Evolutionary conservation across 2,329 filamentous ascomycete genomes (phyloP).

Genomic region (Amauroascus niger): DNA sequence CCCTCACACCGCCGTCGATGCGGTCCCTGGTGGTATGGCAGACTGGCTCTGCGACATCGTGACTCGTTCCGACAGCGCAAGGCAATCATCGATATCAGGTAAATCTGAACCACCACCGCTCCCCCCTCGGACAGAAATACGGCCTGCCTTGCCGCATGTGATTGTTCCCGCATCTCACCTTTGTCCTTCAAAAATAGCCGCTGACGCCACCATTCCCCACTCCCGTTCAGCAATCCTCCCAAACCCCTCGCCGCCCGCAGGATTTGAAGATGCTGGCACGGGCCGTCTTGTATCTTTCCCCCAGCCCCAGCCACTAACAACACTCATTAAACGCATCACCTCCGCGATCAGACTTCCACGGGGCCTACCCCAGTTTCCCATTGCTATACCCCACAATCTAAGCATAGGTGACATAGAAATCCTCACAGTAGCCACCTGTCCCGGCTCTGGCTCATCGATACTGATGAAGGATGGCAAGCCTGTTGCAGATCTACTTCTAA

Average conservation of each 20-base stretch:
- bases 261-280: conserved; percentile 47
- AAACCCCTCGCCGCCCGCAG: conserved; percentile 24
- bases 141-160: neutral
- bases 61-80: conserved; percentile 31
- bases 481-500: conserved; percentile 70
- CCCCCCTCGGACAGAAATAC: conserved; percentile 2
- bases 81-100: conserved; percentile 11
- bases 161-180: conserved; percentile 18
- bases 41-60: conserved; percentile 91
- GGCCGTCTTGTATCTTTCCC: conserved; percentile 51
- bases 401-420: conserved; percentile 49
- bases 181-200: neutral
- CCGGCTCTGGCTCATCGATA: conserved; percentile 68
- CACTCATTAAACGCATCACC: conserved; percentile 54
- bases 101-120: neutral
- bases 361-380: conserved; percentile 54
- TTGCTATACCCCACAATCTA: conserved; percentile 54
- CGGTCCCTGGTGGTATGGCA: conserved; percentile 72
- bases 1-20: conserved; percentile 90
- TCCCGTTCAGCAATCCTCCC: conserved; percentile 41
- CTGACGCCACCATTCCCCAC: conserved; percentile 22
- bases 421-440: conserved; percentile 70
- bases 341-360: conserved; percentile 57
- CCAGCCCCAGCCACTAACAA: conserved; percentile 43
- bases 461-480: conserved; percentile 50